Conservation (phyloP, 1,139 yeast genomes). For the Candida anutae region DNA sequence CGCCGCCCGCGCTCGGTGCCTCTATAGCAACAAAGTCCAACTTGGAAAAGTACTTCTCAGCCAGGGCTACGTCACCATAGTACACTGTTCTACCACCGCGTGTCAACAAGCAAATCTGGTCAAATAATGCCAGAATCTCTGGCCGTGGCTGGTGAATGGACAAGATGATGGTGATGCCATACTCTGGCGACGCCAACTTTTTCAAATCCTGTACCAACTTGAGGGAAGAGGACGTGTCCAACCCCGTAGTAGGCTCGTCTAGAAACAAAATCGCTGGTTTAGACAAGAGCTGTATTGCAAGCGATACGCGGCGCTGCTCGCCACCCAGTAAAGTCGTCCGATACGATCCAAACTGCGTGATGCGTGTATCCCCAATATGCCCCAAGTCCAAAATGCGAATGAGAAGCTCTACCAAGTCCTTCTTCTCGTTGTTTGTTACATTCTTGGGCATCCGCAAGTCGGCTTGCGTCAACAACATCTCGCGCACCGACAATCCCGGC, state of each 20-base stretch:
- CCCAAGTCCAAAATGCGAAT: conserved; percentile 53
- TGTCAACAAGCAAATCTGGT: conserved; percentile 63
- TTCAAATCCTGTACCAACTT: conserved; percentile 57
- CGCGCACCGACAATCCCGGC: conserved; percentile 65
- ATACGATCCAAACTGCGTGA: conserved; percentile 39
- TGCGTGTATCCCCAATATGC: conserved; percentile 51
- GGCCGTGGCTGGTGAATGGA: conserved; percentile 84
- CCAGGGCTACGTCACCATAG: conserved; percentile 43
- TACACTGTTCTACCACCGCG: conserved; percentile 59
- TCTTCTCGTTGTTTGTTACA: conserved; percentile 33
- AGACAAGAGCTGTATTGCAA: conserved; percentile 70
- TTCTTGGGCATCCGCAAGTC: conserved; percentile 50
- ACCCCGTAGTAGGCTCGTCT: conserved; percentile 88
- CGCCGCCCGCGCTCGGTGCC: conserved; percentile 3
- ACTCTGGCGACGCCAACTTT: conserved; percentile 37
- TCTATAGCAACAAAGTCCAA: conserved; percentile 5
- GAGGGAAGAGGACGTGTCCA: conserved; percentile 73
- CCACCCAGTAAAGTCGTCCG: conserved; percentile 69
- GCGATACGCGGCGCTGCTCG: conserved; percentile 69
- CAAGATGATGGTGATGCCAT: conserved; percentile 64
- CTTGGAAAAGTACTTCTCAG: conserved; percentile 43
- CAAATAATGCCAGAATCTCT: conserved; percentile 62
- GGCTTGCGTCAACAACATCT: conserved; percentile 63
- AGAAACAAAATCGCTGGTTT: conserved; percentile 71
- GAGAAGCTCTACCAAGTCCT: conserved; percentile 48